Evolutionary conservation across 257 asterid genomes (phyloP).

Genomic region (Scutellaria minor): DNA sequence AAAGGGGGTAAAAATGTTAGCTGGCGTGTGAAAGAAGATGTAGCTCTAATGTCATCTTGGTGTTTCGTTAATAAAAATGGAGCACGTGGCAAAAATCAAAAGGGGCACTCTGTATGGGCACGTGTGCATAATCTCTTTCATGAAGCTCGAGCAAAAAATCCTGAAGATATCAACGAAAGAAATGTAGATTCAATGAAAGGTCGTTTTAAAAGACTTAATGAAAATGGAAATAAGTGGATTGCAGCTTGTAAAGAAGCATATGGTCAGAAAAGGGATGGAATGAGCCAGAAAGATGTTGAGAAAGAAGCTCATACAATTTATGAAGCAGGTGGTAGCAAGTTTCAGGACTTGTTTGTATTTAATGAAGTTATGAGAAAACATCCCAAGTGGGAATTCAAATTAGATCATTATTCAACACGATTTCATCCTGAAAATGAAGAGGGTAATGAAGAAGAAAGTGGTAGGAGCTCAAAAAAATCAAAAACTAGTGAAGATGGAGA

Average conservation of each 20-base stretch:
- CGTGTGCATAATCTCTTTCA: not conserved
- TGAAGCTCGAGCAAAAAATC: not conserved
- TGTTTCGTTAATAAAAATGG: not conserved
- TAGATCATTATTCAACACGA: not conserved
- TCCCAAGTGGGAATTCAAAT: constrained; percentile 10
- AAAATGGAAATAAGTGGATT: constrained; percentile 12
- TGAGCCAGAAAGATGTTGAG: not conserved
- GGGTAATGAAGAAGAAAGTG: constrained; percentile 2
- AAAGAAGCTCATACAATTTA: not conserved
- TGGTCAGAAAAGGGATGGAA: not conserved
- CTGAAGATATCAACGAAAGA: not conserved
- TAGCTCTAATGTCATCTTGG: not conserved
- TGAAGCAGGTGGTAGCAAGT: not conserved
- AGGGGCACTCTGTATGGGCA: not conserved
- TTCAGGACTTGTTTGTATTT: not conserved
- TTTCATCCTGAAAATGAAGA: not conserved
- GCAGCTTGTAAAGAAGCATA: constrained; percentile 15
- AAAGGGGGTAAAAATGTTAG: not conserved
- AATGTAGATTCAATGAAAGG: not conserved
- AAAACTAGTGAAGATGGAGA: constrained; percentile 11
- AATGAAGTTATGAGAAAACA: constrained; percentile 19
- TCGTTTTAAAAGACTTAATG: not conserved
- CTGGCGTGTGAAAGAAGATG: not conserved
- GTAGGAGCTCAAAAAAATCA: not conserved
- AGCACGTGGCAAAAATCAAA: not conserved